phyloP scores from a whole-genome alignment of 2,329 filamentous ascomycete genomes.

The Epichloe baconii region DNA sequence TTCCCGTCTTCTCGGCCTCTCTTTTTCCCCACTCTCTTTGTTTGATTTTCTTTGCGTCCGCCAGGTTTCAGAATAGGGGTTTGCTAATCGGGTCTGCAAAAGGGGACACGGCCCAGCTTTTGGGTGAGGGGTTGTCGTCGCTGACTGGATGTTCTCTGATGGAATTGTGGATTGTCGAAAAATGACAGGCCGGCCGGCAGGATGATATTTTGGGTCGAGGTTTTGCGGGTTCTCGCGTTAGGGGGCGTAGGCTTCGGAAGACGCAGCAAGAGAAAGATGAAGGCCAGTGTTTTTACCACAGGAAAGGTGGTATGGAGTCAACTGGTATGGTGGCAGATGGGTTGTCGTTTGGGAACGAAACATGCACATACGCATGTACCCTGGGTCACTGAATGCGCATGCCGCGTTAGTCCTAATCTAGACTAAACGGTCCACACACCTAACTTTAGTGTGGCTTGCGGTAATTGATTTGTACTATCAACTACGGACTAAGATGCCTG shows the following conservation, averaged over 20 bases:
- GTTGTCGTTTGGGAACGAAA: background rate
- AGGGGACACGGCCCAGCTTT: background rate
- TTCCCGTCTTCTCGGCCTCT: background rate
- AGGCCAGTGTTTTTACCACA: background rate
- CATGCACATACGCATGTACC: background rate
- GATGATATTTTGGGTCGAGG: background rate
- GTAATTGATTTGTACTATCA: too few species aligned
- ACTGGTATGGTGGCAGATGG: background rate
- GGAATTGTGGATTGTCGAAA: background rate
- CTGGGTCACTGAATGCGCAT: background rate
- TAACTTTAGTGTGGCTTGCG: too few species aligned
- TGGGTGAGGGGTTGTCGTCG: background rate
- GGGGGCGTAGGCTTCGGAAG: background rate
- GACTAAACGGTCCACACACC: too few species aligned
- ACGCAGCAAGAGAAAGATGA: background rate
- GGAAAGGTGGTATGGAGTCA: background rate
- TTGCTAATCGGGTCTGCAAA: background rate
- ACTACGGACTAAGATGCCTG: too few species aligned
- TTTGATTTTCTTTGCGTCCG: background rate
- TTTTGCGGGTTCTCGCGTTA: background rate
- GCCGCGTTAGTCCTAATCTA: too few species aligned
- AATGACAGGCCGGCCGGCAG: background rate
- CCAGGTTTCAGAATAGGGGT: background rate
- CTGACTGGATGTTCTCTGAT: slow-evolving; percentile 2
- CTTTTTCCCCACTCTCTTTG: background rate